Evolutionary conservation across 2,329 filamentous ascomycete genomes (phyloP).

Genomic region (Cordyceps tenuipes): DNA sequence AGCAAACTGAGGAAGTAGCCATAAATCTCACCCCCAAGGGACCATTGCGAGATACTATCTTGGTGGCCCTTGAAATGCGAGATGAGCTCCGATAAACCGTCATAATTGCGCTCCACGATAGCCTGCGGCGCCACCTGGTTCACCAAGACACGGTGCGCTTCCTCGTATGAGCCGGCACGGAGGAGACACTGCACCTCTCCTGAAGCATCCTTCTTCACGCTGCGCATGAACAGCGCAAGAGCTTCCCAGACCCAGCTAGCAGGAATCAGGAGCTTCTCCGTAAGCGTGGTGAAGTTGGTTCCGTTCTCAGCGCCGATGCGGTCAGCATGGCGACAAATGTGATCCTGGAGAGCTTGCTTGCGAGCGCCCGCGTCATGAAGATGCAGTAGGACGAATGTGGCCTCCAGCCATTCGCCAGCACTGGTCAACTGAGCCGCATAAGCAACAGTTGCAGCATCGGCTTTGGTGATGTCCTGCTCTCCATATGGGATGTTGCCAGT

Average conservation of each 20-base stretch:
- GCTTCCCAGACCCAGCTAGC: conserved; percentile 77
- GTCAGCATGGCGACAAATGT: conserved; percentile 64
- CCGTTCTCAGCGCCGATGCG: conserved; percentile 53
- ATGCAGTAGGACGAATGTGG: conserved; percentile 70
- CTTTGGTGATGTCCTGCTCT: conserved; percentile 47
- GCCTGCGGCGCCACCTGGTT: conserved; percentile 72
- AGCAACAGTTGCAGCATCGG: conserved; percentile 57
- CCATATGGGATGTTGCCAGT: conserved; percentile 45
- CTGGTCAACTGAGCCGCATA: conserved; percentile 58
- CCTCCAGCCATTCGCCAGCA: conserved; percentile 58
- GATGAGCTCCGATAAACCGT: conserved; percentile 59
- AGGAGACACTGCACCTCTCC: conserved; percentile 74
- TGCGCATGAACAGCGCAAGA: conserved; percentile 73
- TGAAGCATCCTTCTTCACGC: conserved; percentile 58
- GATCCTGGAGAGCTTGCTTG: conserved; percentile 59
- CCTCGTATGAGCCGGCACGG: conserved; percentile 63
- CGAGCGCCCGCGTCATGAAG: conserved; percentile 57
- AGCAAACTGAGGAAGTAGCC: conserved; percentile 48
- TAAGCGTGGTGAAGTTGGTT: conserved; percentile 50
- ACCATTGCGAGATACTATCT: conserved; percentile 62
- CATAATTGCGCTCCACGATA: conserved; percentile 75
- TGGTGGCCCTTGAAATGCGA: conserved; percentile 59
- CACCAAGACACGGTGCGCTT: conserved; percentile 78
- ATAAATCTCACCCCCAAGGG: conserved; percentile 73
- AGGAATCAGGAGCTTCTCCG: conserved; percentile 61